Conservation (phyloP, 257 asterid species). For the Solanum sitiens region DNA sequence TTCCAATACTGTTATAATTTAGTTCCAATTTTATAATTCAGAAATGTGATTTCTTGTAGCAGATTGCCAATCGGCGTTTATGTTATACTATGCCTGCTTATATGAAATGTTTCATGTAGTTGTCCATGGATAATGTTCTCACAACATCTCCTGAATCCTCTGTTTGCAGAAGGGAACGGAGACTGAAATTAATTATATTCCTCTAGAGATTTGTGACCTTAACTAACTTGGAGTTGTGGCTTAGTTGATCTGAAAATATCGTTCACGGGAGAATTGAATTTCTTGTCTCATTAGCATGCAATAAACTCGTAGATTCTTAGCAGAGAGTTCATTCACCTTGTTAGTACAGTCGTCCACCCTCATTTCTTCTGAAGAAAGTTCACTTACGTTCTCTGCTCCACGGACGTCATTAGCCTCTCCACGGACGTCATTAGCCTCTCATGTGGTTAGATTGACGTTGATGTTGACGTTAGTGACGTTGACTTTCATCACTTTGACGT, state of each 20-base stretch:
- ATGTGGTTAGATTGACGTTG: neutral
- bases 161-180: neutral
- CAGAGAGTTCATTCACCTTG: neutral
- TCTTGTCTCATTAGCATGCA: neutral
- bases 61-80: neutral
- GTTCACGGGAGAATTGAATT: neutral
- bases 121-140: neutral
- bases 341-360: neutral
- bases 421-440: neutral
- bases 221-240: neutral
- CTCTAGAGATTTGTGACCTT: neutral
- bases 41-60: neutral
- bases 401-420: neutral
- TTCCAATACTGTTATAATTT: neutral
- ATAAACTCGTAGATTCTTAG: neutral
- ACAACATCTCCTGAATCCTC: neutral
- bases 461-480: too few species aligned
- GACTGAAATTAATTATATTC: neutral
- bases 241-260: neutral
- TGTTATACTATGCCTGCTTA: neutral
- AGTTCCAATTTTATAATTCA: neutral
- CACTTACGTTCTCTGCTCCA: neutral
- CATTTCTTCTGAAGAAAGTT: conserved; percentile 4
- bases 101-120: neutral
- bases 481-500: too few species aligned